These are phyloP conservation scores for Mycena kentingensis DNA, from an alignment of 768 basidiomycete genomes.

Conservation along the genomic window DNA sequence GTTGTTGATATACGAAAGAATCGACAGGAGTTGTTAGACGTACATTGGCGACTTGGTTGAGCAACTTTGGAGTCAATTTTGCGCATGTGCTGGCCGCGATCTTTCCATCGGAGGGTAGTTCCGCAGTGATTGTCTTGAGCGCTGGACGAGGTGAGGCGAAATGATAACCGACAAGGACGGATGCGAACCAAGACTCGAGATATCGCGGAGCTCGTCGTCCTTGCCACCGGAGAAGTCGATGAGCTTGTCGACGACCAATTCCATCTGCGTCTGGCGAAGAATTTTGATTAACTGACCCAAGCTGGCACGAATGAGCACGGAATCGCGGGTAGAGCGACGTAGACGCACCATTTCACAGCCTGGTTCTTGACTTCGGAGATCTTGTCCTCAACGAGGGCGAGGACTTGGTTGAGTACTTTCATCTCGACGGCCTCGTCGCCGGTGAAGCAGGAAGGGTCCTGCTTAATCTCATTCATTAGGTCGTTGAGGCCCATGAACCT, in stretches of 20 bases:
- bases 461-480: constrained; percentile 84
- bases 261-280: constrained; percentile 79
- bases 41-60: constrained; percentile 79
- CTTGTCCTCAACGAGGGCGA: constrained; percentile 87
- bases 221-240: constrained; percentile 82
- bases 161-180: background rate
- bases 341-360: constrained; percentile 86
- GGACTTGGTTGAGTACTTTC: constrained; percentile 81
- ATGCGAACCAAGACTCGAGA: constrained; percentile 81
- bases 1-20: constrained; percentile 2
- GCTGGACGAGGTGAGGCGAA: constrained; percentile 48
- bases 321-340: too few species aligned
- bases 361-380: constrained; percentile 99
- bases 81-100: constrained; percentile 79
- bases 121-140: constrained; percentile 91
- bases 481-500: constrained; percentile 98
- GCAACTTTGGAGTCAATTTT: constrained; percentile 81
- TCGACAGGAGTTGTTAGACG: constrained; percentile 26
- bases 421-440: constrained; percentile 87
- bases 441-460: constrained; percentile 71
- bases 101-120: constrained; percentile 81
- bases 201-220: constrained; percentile 93
- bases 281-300: constrained; percentile 90
- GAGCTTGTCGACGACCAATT: constrained; percentile 84
- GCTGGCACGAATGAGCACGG: constrained; percentile 45